Percentiles rank a stretch among this genome's conserved stretches.
Conservation (phyloP, 805 yeast species). For the Cyberlindnera bimundalis region DNA sequence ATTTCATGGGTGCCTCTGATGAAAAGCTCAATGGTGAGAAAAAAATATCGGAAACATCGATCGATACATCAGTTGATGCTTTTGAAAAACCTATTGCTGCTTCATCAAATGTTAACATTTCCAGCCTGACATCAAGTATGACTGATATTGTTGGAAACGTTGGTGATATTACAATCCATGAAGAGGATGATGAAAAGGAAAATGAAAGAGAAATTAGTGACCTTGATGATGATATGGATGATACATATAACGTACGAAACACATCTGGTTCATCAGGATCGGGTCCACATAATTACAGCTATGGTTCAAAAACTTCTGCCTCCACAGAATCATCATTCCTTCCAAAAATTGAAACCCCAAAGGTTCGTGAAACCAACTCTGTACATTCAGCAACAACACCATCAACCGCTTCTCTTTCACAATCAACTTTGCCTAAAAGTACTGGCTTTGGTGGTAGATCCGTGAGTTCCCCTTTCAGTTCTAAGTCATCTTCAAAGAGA, state of each 20-base stretch:
- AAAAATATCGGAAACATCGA: too few species aligned
- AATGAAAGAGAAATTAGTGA: slow-evolving; percentile 1
- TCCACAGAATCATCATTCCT: slow-evolving; percentile 13
- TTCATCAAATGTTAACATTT: slow-evolving; percentile 27
- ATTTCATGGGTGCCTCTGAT: slow-evolving; percentile 22
- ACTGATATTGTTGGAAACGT: slow-evolving; percentile 22
- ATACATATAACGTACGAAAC: slow-evolving; percentile 5
- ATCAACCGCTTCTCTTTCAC: slow-evolving; percentile 15
- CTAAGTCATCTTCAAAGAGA: slow-evolving; percentile 23
- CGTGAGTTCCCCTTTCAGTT: slow-evolving; percentile 25
- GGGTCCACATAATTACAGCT: slow-evolving; percentile 7
- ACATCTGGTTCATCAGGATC: slow-evolving; percentile 16
- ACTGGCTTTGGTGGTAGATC: slow-evolving; percentile 19
- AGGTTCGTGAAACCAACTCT: slow-evolving; percentile 14
- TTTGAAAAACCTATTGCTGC: slow-evolving; percentile 29
- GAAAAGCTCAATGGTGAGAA: slow-evolving; percentile 14
- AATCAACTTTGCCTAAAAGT: slow-evolving; percentile 14
- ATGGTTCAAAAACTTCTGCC: slow-evolving; percentile 5
- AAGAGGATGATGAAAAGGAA: slow-evolving; percentile 16
- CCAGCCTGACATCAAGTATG: slow-evolving; percentile 22
- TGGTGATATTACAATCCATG: slow-evolving; percentile 25
- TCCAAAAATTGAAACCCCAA: slow-evolving; percentile 18
- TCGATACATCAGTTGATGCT: slow-evolving; percentile 10
- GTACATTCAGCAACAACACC: slow-evolving; percentile 15
- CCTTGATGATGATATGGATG: slow-evolving; percentile 5